Conservation (phyloP, 345 rosid genomes). For the Populus ilicifolia region DNA sequence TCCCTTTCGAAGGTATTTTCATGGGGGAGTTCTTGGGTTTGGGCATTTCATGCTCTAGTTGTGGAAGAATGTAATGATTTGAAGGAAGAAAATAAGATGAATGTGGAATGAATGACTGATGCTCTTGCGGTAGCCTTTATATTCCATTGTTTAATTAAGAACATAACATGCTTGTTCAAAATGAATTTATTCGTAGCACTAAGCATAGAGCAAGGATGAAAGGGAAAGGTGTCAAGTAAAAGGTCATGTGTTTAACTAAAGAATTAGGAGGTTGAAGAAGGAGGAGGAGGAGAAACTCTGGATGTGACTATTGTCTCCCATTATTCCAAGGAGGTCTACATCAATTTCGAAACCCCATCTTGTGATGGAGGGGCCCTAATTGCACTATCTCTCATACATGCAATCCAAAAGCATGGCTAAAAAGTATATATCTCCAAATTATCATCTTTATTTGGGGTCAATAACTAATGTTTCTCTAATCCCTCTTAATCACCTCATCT, state of each 20-base stretch:
- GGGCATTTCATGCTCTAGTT: not conserved
- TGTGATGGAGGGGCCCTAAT: constrained; percentile 35
- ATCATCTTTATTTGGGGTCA: not conserved
- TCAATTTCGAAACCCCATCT: constrained; percentile 28
- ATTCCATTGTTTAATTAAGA: not conserved
- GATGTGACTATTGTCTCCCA: constrained; percentile 50
- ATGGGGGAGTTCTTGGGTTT: not conserved
- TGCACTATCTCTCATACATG: constrained; percentile 23
- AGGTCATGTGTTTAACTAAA: constrained; percentile 22
- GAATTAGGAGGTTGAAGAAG: constrained; percentile 10
- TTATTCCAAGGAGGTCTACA: constrained; percentile 41
- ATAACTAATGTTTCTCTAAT: not conserved
- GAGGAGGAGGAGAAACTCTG: constrained; percentile 28
- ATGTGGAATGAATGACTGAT: not conserved
- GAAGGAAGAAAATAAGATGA: not conserved
- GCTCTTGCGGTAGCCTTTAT: not conserved
- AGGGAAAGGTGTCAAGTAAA: constrained; percentile 30
- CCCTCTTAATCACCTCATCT: not conserved
- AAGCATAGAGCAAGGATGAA: constrained; percentile 27
- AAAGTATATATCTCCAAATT: not conserved
- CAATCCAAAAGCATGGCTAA: not conserved
- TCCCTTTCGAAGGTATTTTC: too few relatives aligned
- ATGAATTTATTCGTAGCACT: constrained; percentile 12
- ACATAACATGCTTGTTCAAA: constrained; percentile 3
- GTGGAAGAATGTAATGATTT: not conserved